Percentiles rank a stretch among this genome's conserved stretches.
phyloP scores from a whole-genome alignment of 176 grass and related monocot genomes.

The Urochloa ruziziensis region DNA sequence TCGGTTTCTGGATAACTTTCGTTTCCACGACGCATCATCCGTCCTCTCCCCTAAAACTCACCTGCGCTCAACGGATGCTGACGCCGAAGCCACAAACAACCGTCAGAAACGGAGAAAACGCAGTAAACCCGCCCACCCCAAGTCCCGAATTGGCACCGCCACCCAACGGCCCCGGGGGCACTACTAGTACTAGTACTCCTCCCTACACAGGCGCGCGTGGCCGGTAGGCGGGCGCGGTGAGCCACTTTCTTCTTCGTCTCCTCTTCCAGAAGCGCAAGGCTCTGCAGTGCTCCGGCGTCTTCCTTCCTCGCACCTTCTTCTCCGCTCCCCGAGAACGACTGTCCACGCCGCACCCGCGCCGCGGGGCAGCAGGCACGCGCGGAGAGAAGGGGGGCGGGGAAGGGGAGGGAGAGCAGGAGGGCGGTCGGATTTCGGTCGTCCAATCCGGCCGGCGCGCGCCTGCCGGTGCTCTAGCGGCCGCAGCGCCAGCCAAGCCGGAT shows the following conservation, averaged over 20 bases:
- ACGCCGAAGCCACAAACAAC: neutral
- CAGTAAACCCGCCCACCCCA: neutral
- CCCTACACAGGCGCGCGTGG: neutral
- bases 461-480: neutral
- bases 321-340: constrained; percentile 15
- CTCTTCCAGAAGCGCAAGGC: neutral
- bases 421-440: constrained; percentile 9
- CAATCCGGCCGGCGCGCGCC: neutral
- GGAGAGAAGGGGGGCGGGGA: neutral
- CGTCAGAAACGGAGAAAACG: neutral
- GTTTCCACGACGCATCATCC: too few relatives aligned
- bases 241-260: neutral
- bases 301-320: constrained; percentile 42
- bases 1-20: neutral
- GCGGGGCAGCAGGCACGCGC: neutral
- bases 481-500: neutral
- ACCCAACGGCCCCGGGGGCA: neutral
- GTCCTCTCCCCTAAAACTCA: neutral
- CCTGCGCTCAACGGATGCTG: neutral
- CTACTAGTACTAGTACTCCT: neutral
- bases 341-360: neutral
- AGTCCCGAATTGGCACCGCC: neutral
- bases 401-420: neutral
- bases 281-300: constrained; percentile 1
- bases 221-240: neutral